These are phyloP conservation scores for Geotrichum citri-aurantii DNA, from an alignment of 1,139 yeast species.

Conservation along the genomic window DNA sequence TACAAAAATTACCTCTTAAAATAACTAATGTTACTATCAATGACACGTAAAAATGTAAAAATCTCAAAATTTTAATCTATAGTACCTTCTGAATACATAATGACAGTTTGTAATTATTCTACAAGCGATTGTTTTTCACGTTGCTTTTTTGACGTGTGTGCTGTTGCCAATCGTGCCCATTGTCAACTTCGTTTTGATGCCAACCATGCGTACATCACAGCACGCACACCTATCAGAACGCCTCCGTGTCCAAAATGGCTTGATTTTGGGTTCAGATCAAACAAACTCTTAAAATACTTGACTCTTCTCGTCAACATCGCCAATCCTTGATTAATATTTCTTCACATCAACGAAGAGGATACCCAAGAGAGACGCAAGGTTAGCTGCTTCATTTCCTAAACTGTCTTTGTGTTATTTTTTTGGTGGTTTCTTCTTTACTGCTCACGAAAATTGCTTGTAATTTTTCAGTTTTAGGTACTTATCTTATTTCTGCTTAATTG, in stretches of 20 bases:
- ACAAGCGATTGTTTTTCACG: too few species aligned
- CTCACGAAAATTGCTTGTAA: not conserved
- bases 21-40: too few species aligned
- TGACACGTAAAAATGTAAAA: too few species aligned
- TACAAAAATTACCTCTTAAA: too few species aligned
- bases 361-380: not conserved
- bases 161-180: too few species aligned
- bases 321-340: not conserved
- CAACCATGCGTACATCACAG: slow-evolving; percentile 11
- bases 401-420: not conserved
- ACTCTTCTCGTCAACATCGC: not conserved
- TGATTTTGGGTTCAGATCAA: not conserved
- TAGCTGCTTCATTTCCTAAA: not conserved
- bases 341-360: not conserved
- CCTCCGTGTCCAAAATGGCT: slow-evolving; percentile 13
- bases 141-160: too few species aligned
- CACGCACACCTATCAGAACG: slow-evolving; percentile 7
- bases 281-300: not conserved
- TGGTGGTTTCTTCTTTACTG: not conserved
- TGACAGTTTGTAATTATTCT: too few species aligned
- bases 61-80: too few species aligned
- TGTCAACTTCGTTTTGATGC: too few species aligned
- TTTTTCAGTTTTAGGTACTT: not conserved
- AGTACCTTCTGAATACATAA: too few species aligned
- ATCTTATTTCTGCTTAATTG: not conserved